These are phyloP conservation scores for Aspergillus hiratsukae DNA, from an alignment of 2,329 filamentous ascomycete species.

Conservation along the genomic window DNA sequence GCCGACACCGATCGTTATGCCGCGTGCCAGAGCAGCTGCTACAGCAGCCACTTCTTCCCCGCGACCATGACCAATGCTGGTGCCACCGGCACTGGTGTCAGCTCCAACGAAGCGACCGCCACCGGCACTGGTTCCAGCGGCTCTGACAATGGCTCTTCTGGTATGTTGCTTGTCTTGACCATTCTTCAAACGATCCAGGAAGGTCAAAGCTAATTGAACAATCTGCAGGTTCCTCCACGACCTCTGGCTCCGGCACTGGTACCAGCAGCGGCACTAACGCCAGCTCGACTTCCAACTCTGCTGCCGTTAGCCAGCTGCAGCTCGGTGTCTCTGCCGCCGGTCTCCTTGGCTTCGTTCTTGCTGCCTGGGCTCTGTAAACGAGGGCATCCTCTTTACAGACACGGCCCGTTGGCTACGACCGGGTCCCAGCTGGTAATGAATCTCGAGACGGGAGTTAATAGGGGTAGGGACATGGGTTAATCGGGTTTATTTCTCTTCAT, in stretches of 20 bases:
- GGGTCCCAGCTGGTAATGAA: background rate
- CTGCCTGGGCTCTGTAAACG: conserved; percentile 35
- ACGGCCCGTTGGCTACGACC: background rate
- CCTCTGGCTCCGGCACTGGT: conserved; percentile 9
- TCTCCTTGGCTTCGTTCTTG: conserved; percentile 31
- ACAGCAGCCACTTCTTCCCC: conserved; percentile 46
- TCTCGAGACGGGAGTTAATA: background rate
- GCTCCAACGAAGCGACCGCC: conserved; percentile 11
- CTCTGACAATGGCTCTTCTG: conserved; percentile 10
- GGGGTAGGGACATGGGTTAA: background rate
- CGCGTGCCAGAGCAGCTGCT: conserved; percentile 48
- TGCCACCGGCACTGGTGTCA: conserved; percentile 15
- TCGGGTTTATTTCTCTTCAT: background rate
- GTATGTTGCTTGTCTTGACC: conserved; percentile 3
- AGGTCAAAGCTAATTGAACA: background rate
- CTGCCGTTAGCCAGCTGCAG: conserved; percentile 22
- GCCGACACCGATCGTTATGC: conserved; percentile 44
- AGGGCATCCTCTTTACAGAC: background rate
- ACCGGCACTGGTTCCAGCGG: conserved; percentile 9
- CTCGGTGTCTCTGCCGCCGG: conserved; percentile 32
- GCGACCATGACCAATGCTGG: conserved; percentile 18
- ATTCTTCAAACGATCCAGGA: background rate
- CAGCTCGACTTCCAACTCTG: conserved; percentile 25
- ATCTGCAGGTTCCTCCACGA: conserved; percentile 5
- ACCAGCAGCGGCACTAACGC: conserved; percentile 15